phyloP scores from a whole-genome alignment of 192 early-diverging fungal genomes.

The Entomortierella beljakovae region DNA sequence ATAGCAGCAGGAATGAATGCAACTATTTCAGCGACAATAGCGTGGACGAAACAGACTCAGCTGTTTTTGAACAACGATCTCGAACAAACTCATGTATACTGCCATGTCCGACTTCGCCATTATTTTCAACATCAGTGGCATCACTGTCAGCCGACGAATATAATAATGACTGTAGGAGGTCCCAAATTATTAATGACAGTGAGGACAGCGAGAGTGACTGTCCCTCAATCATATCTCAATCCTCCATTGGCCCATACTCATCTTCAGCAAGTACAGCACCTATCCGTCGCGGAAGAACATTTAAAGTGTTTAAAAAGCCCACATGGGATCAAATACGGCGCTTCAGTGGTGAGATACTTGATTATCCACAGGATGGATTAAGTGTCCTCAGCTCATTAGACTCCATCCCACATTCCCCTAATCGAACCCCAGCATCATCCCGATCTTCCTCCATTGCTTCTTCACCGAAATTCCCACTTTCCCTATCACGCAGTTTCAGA shows the following conservation, averaged over 20 bases:
- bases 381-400: too few relatives aligned
- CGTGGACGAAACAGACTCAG: neutral
- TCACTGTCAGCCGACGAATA: constrained; percentile 5
- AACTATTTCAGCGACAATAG: neutral
- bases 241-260: too few relatives aligned
- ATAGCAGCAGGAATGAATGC: neutral
- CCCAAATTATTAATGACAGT: constrained; percentile 15
- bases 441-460: constrained; percentile 12
- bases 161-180: neutral
- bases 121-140: neutral
- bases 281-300: constrained; percentile 29
- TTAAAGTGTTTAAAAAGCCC: constrained; percentile 17
- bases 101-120: neutral
- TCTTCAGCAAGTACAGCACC: constrained; percentile 35
- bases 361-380: constrained; percentile 3
- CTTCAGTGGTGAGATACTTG: neutral
- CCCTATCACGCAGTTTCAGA: neutral
- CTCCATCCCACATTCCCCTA: too few relatives aligned
- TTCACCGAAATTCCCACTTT: neutral
- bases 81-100: neutral
- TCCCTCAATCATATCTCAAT: constrained; percentile 34
- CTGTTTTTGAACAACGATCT: neutral
- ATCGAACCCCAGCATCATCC: constrained; percentile 11
- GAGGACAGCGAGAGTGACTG: constrained; percentile 17
- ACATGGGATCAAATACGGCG: neutral